A percentile compares a stretch with the other conserved stretches of the same genome.
Conservation (phyloP, 768 basidiomycete genomes). For the Amanita polypyramis region DNA sequence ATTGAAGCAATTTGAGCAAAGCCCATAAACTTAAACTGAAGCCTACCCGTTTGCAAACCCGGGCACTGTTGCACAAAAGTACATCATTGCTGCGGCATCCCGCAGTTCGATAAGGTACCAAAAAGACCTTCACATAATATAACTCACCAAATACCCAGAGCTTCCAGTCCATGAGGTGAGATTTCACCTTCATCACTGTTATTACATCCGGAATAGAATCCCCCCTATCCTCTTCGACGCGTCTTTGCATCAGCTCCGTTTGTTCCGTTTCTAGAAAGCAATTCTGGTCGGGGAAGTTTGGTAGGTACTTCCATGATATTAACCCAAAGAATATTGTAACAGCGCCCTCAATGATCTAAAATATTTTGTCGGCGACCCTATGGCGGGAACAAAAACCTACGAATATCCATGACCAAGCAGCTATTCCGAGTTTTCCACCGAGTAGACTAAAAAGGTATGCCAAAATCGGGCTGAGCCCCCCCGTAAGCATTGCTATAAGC, state of each 20-base stretch:
- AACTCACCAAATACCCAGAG: constrained; percentile 34
- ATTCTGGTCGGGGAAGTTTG: constrained; percentile 40
- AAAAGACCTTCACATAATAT: neutral
- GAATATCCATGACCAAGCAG: constrained; percentile 47
- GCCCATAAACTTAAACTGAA: constrained; percentile 1
- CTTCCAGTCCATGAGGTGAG: constrained; percentile 36
- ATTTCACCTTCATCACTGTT: constrained; percentile 23
- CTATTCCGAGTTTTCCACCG: constrained; percentile 27
- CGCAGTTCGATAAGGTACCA: too few relatives aligned
- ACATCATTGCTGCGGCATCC: constrained; percentile 29
- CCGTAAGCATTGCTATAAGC: constrained; percentile 29
- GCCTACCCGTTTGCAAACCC: constrained; percentile 37
- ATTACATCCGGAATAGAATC: constrained; percentile 36
- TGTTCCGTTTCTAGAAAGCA: constrained; percentile 31
- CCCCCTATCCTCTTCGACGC: constrained; percentile 39
- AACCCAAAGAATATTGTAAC: constrained; percentile 35
- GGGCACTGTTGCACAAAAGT: constrained; percentile 38
- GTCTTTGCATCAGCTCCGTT: constrained; percentile 29
- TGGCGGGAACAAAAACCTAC: constrained; percentile 18
- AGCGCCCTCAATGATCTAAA: constrained; percentile 38
- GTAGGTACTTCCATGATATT: constrained; percentile 32
- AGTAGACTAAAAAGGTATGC: constrained; percentile 33
- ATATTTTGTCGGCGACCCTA: constrained; percentile 1
- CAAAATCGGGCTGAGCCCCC: constrained; percentile 39
- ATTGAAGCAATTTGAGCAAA: neutral